phyloP scores from a whole-genome alignment of 176 grass and related monocot species.

The Pharus latifolius region DNA sequence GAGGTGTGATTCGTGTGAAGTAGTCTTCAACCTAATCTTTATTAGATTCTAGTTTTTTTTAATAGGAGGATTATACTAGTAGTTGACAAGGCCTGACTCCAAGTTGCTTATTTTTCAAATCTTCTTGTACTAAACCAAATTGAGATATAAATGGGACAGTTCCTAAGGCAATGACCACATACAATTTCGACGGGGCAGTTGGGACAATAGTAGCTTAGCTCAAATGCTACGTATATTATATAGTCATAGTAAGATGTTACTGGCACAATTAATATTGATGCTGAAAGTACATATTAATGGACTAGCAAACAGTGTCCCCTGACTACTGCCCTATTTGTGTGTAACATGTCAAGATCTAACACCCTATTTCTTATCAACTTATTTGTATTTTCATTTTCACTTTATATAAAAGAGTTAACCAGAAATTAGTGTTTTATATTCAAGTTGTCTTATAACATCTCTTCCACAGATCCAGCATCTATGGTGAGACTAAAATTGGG shows the following conservation, averaged over 20 bases:
- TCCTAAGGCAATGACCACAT: constrained; percentile 4
- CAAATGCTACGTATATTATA: background rate
- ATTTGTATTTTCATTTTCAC: no score
- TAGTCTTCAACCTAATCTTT: constrained; percentile 5
- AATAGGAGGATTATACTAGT: background rate
- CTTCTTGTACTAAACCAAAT: constrained; percentile 3
- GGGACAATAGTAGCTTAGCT: background rate
- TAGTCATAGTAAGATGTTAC: background rate
- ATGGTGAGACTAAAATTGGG: no score
- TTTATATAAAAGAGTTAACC: no score
- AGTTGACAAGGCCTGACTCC: background rate
- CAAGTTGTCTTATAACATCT: no score
- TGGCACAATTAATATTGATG: no score
- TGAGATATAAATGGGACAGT: background rate
- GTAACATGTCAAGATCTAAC: no score
- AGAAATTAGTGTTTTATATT: no score
- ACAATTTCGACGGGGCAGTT: constrained; percentile 21
- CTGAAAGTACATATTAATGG: no score
- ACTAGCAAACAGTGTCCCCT: no score
- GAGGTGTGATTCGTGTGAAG: background rate
- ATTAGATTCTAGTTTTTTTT: background rate
- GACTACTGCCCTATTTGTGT: no score
- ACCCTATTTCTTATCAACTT: no score
- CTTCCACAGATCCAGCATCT: no score
- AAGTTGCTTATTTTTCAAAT: background rate